Base-by-base conservation (phyloP, 2,329 filamentous ascomycete species). In the Pyrenochaeta sp. region DNA sequence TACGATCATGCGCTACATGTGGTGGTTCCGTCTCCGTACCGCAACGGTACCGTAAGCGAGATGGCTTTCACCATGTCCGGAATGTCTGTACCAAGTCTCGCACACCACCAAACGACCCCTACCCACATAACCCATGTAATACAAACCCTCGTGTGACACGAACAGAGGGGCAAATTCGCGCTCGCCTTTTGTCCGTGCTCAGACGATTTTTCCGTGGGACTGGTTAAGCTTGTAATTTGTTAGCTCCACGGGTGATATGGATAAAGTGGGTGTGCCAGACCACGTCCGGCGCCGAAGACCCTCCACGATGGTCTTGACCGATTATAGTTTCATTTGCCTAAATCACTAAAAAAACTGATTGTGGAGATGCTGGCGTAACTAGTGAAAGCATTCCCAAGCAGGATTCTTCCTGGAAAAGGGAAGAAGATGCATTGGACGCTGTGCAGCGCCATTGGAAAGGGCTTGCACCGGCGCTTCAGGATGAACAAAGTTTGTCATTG, bases 201-300 rank as follows among this genome's bases (percentile, higher is more conserved):
- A 23, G 15, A 23, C 29, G 10, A 21, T 31, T 35, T 32, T 31
- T 47, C 33, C 35, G 20, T 47, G 18, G 35, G 35, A 39, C 12
- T 31, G 45, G 32, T 46, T 46, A 37, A 36, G 32, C 44, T 37
- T 36, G 44, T 32, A 46, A 46, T 42, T 21, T 42, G 17, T 30
- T 42, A 17, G 60, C 51, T 60, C 63, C 65, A 54, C 67, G 66
- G 67, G 55, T 72, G 63, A 72, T 69, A 67, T 71, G 70, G 70
- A 64, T 73, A 73, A 66, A 62, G 40, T 56, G 43, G 37, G 35
- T 30, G 27, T 33, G 45, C 36, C 29, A 49, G 29, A 20, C 31
- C 15, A 23, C 40, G 1, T 42, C 23, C 40, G 40, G 23, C n/a
- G 40, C 23, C 40, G 40, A 23, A 29, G 21, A 29, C 49, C 46